These are phyloP conservation scores for Echites panduratus DNA, from an alignment of 257 asterid genomes.

Conservation along the genomic window DNA sequence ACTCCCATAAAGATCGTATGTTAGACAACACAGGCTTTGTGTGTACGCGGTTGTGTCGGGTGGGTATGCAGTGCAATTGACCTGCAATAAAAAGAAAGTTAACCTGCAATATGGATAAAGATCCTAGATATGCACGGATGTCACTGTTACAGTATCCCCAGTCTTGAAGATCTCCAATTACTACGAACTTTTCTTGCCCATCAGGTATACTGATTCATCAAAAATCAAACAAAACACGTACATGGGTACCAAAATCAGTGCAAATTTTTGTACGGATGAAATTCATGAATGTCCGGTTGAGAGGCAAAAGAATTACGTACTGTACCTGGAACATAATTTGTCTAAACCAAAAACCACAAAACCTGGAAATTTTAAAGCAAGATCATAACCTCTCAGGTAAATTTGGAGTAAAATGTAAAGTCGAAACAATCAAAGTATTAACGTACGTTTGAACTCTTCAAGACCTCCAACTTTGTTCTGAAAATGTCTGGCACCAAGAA, in stretches of 20 bases:
- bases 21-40: too few species aligned
- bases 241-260: not conserved
- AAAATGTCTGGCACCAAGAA: slow-evolving; percentile 53
- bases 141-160: slow-evolving; percentile 72
- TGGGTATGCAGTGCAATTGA: not conserved
- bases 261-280: not conserved
- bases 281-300: not conserved
- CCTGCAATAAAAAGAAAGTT: not conserved
- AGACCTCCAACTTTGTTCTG: slow-evolving; percentile 43
- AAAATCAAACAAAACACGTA: not conserved
- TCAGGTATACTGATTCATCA: slow-evolving; percentile 36
- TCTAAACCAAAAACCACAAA: slow-evolving; percentile 59
- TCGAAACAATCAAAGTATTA: too few species aligned
- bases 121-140: slow-evolving; percentile 53
- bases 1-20: too few species aligned
- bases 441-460: slow-evolving; percentile 71
- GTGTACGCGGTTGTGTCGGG: not conserved
- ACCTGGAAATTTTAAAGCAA: slow-evolving; percentile 39
- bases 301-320: too few species aligned
- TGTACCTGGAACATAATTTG: slow-evolving; percentile 62
- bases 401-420: not conserved
- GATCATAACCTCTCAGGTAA: too few species aligned
- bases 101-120: slow-evolving; percentile 64
- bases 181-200: slow-evolving; percentile 64
- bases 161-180: slow-evolving; percentile 71